A percentile compares a stretch with the other conserved stretches of the same genome.
phyloP scores from a whole-genome alignment of 148 eudicot genomes.

The Fagopyrum esculentum region DNA sequence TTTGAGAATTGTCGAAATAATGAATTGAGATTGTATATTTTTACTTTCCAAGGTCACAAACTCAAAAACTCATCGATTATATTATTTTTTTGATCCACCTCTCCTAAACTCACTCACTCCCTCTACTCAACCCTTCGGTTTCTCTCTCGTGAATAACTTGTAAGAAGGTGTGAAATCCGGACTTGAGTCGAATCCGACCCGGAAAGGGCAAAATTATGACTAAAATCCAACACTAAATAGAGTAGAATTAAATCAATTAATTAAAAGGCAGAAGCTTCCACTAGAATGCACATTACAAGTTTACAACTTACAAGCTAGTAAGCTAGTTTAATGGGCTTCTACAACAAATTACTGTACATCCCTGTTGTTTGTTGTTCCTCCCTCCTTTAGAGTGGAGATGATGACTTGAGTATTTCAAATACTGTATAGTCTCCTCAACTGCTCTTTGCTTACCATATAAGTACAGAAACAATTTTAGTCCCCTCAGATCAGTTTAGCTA shows the following conservation, averaged over 20 bases:
- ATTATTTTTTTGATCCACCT: too few species aligned
- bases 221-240: too few species aligned
- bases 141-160: too few species aligned
- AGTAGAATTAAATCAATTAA: background rate
- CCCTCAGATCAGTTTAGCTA: background rate
- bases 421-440: background rate
- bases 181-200: too few species aligned
- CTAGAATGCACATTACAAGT: background rate
- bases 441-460: slow-evolving; percentile 8
- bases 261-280: background rate
- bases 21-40: too few species aligned
- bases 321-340: background rate
- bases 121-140: too few species aligned
- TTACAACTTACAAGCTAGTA: background rate
- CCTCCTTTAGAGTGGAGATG: background rate
- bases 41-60: too few species aligned
- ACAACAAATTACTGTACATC: background rate
- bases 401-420: slow-evolving; percentile 1
- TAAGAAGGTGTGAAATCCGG: too few species aligned
- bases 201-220: too few species aligned
- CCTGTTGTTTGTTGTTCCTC: background rate
- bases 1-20: too few species aligned
- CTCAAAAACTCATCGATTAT: too few species aligned
- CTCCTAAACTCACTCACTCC: too few species aligned
- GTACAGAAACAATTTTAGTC: background rate